A percentile compares a stretch with the other conserved stretches of the same genome.
Conservation (phyloP, 768 basidiomycete species). For the Kwoniella sp. region DNA sequence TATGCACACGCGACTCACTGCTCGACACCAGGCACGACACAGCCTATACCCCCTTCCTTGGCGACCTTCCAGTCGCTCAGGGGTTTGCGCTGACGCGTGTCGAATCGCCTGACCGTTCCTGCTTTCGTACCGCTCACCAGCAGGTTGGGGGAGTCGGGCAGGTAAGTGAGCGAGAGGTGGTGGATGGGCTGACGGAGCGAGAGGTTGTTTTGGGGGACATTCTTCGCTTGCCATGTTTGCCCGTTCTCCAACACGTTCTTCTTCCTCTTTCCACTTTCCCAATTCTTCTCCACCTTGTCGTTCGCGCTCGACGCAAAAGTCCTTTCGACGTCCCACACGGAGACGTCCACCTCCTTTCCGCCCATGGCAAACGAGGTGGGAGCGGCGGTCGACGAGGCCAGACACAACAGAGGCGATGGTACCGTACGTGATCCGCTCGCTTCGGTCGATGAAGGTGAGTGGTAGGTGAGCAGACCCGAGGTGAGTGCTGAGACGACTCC, state of each 20-base stretch:
- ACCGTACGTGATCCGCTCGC: slow-evolving; percentile 8
- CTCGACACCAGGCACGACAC: slow-evolving; percentile 33
- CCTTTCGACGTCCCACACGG: slow-evolving; percentile 44
- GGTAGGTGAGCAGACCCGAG: slow-evolving; percentile 14
- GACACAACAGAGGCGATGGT: slow-evolving; percentile 21
- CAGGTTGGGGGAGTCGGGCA: slow-evolving; percentile 17
- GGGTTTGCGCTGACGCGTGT: slow-evolving; percentile 46
- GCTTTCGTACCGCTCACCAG: slow-evolving; percentile 47
- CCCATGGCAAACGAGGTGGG: slow-evolving; percentile 35
- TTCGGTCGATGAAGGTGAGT: not conserved
- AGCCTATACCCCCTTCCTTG: slow-evolving; percentile 42
- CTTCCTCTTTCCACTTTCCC: slow-evolving; percentile 36
- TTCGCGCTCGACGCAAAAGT: slow-evolving; percentile 29
- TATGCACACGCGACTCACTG: slow-evolving; percentile 47
- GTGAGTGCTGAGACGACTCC: slow-evolving; percentile 30
- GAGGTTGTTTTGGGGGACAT: slow-evolving; percentile 45
- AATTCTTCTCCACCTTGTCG: slow-evolving; percentile 10
- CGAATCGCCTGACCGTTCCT: slow-evolving; percentile 44
- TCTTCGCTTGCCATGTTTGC: slow-evolving; percentile 48
- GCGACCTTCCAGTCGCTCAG: slow-evolving; percentile 45
- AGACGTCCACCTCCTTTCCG: slow-evolving; percentile 48
- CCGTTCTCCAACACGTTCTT: slow-evolving; percentile 37
- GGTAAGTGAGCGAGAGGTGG: slow-evolving; percentile 39
- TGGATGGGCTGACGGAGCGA: slow-evolving; percentile 42
- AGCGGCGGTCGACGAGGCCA: slow-evolving; percentile 19